These are phyloP conservation scores for Entoloma clypeatum DNA, from an alignment of 1,284 basidiomycete species.

Conservation along the genomic window DNA sequence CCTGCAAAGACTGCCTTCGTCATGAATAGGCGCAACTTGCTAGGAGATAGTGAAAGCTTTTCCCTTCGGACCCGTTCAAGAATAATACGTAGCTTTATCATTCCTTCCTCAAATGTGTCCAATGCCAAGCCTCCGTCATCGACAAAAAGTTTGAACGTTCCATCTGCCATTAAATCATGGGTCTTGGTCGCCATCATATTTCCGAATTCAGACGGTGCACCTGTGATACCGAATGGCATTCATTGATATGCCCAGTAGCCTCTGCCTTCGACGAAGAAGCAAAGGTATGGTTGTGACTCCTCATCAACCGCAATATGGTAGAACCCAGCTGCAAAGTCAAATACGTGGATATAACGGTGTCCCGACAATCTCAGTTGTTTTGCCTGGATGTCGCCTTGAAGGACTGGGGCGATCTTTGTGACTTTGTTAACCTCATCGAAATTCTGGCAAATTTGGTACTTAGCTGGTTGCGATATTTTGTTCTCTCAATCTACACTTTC, in stretches of 20 bases:
- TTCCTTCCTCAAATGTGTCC: slow-evolving; percentile 16
- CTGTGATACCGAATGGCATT: too few relatives aligned
- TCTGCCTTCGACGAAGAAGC: too few relatives aligned
- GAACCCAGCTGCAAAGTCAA: slow-evolving; percentile 30
- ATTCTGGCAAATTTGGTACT: slow-evolving; percentile 34
- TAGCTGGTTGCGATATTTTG: slow-evolving; percentile 8
- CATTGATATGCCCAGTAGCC: too few relatives aligned
- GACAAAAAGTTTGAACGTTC: too few relatives aligned
- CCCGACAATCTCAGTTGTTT: slow-evolving; percentile 33
- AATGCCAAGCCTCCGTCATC: slow-evolving; percentile 19
- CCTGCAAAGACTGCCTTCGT: too few relatives aligned
- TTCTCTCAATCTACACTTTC: slow-evolving; percentile 6
- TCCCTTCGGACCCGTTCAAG: slow-evolving; percentile 15
- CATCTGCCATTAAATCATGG: too few relatives aligned
- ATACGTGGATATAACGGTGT: slow-evolving; percentile 27
- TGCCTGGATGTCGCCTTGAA: slow-evolving; percentile 21
- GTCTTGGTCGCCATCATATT: too few relatives aligned
- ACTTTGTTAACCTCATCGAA: slow-evolving; percentile 27
- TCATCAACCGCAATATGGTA: too few relatives aligned
- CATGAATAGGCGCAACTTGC: slow-evolving; percentile 16
- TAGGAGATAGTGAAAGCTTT: slow-evolving; percentile 19
- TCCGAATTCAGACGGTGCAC: too few relatives aligned
- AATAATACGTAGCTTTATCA: slow-evolving; percentile 14
- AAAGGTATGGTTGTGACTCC: too few relatives aligned
- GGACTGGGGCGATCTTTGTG: too few relatives aligned